Evolutionary conservation across 2,329 filamentous ascomycete genomes (phyloP).

Genomic region (Sphaerostilbella broomeana): DNA sequence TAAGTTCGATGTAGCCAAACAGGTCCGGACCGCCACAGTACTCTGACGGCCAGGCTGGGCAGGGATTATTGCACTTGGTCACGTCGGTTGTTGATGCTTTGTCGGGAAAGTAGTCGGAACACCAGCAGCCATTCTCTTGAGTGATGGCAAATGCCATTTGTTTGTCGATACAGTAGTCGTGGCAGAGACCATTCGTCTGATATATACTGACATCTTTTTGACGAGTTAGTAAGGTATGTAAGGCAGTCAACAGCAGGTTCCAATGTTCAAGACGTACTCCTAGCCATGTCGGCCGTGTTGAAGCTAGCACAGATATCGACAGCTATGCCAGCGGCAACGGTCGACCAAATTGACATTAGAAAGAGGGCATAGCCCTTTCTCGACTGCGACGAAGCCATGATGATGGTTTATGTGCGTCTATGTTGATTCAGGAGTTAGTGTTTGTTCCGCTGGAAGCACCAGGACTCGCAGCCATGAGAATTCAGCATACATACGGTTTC

Average conservation of each 20-base stretch:
- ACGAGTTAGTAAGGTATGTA: constrained; percentile 2
- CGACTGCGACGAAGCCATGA: constrained; percentile 19
- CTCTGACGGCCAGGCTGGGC: constrained; percentile 63
- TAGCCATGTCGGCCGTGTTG: constrained; percentile 29
- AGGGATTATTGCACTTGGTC: constrained; percentile 47
- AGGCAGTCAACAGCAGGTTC: background rate
- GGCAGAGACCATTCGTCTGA: constrained; percentile 66
- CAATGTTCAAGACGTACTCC: constrained; percentile 24
- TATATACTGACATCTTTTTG: constrained; percentile 46
- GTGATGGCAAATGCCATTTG: constrained; percentile 63
- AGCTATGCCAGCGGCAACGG: constrained; percentile 22
- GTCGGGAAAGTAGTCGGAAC: constrained; percentile 60
- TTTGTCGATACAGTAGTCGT: constrained; percentile 44
- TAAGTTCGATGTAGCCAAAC: constrained; percentile 60
- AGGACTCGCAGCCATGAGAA: too few relatives aligned
- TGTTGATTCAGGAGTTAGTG: too few relatives aligned
- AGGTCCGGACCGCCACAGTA: constrained; percentile 56
- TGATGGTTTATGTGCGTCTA: too few relatives aligned
- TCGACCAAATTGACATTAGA: constrained; percentile 20
- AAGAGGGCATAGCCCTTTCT: constrained; percentile 21
- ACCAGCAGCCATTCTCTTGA: constrained; percentile 63
- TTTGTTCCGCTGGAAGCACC: too few relatives aligned
- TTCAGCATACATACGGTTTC: too few relatives aligned
- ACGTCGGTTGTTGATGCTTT: constrained; percentile 32
- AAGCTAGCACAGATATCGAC: constrained; percentile 30